Evolutionary conservation across 345 rosid species (phyloP).

Genomic region (Dimocarpus longan): DNA sequence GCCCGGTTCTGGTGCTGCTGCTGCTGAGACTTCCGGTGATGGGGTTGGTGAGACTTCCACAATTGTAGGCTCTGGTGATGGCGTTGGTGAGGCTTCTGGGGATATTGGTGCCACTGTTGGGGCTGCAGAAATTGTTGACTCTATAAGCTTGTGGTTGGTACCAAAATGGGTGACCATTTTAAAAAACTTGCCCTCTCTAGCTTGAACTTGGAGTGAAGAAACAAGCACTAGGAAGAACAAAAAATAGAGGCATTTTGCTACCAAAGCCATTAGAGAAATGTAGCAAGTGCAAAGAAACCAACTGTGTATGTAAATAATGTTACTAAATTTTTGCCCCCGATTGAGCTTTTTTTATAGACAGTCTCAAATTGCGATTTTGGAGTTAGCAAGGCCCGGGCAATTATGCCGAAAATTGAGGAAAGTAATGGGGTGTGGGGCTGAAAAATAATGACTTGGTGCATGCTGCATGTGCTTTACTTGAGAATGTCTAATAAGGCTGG

Average conservation of each 20-base stretch:
- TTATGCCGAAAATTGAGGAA: constrained; percentile 71
- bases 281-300: not conserved
- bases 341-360: not conserved
- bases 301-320: constrained; percentile 17
- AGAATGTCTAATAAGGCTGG: not conserved
- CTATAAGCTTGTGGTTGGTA: constrained; percentile 10
- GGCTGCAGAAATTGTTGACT: constrained; percentile 14
- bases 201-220: constrained; percentile 37
- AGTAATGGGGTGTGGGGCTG: constrained; percentile 32
- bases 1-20: constrained; percentile 12
- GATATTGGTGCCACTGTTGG: constrained; percentile 25
- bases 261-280: constrained; percentile 42
- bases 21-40: constrained; percentile 18
- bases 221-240: constrained; percentile 29
- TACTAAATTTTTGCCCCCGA: not conserved
- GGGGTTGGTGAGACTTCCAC: not conserved
- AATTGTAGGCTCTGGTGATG: not conserved
- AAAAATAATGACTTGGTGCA: constrained; percentile 24
- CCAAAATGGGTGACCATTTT: constrained; percentile 51
- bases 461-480: not conserved
- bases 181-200: constrained; percentile 65
- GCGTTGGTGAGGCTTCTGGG: constrained; percentile 7
- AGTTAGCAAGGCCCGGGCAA: constrained; percentile 14
- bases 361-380: no score
- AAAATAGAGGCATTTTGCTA: constrained; percentile 13